Evolutionary conservation across 108 stramenopile genomes (phyloP).

Genomic region (Pseudonitzschia delicatissima): DNA sequence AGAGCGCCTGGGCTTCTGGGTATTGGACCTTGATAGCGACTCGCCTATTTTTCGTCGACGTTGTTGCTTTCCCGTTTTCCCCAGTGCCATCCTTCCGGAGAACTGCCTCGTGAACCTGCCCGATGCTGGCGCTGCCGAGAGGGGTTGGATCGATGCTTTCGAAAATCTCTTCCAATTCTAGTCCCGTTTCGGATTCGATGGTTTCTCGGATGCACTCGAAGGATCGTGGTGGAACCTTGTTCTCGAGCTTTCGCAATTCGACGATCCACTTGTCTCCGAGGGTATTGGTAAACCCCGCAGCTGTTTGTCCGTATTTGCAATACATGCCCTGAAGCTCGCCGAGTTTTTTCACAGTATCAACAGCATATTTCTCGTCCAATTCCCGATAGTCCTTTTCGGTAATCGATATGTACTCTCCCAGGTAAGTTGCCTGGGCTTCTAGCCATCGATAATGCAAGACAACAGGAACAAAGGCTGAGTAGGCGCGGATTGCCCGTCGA

Average conservation of each 20-base stretch:
- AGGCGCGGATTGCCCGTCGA: conserved; percentile 26
- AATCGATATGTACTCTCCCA: neutral
- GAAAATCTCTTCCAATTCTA: conserved; percentile 63
- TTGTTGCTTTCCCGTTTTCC: no score
- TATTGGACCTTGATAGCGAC: conserved; percentile 97
- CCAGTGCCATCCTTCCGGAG: conserved; percentile 35
- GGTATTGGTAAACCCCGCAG: conserved; percentile 39
- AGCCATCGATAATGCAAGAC: conserved; percentile 32
- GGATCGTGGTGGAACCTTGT: conserved; percentile 65
- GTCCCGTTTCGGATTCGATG: conserved; percentile 47
- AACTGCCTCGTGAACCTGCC: conserved; percentile 92
- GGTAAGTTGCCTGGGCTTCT: conserved; percentile 12
- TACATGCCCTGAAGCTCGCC: conserved; percentile 39
- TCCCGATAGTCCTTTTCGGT: conserved; percentile 27
- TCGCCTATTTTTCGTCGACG: neutral
- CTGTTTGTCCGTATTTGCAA: conserved; percentile 41
- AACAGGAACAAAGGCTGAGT: conserved; percentile 33
- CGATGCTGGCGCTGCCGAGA: conserved; percentile 96
- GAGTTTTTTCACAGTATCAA: conserved; percentile 18
- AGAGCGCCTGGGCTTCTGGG: conserved; percentile 79
- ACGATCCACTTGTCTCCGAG: conserved; percentile 40
- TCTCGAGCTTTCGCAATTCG: conserved; percentile 66
- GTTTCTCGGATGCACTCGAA: conserved; percentile 59
- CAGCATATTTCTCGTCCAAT: conserved; percentile 33
- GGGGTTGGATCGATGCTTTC: conserved; percentile 79